Evolutionary conservation across 139 green algal genomes (phyloP), one percentile per base, ranked within the genome.

Genomic region (Microglena sp.): DNA sequence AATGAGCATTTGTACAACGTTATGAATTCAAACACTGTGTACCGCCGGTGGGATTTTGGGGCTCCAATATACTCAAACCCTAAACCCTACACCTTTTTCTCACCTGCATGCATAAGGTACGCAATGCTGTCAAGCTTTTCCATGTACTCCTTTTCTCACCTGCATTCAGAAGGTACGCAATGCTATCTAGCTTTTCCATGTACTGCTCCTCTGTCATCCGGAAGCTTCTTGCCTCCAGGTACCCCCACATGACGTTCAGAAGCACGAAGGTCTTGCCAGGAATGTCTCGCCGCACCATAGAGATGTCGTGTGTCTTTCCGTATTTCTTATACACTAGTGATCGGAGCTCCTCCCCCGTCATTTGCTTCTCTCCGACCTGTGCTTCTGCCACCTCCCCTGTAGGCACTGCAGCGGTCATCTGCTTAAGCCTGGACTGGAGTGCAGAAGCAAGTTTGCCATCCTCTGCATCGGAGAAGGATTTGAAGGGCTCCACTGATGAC

Each of bases 151-250:
- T 50, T 8, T 8, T 8, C 11, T 64, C 72, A 28, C 82, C 64
- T 8, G 69, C 64, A 50, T 74, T 79, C 18, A 85, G 32, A 33
- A 80, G 35, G 35, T 70, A 71, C 5, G 15, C 27, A 60, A 54
- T 60, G 30, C 65, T 65, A 31, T 78, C 72, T 26, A 85, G 46
- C 72, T 85, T 85, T 24, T 85, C 79, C 40, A 70, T 71, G 61
- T 82, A 85, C 75, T 85, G 73, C 65, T 75, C 61, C 29, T 71
- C 62, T 2, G 68, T 79, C 50, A 85, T 62, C 26, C 76, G 74
- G 66, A 86, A 86, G 28, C 57, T 74, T 32, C 67, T 67, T 73
- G 82, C 75, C 70, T 79, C 79, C 44, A 80, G 40, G 55, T 82
- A 70, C 29, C 56, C 59, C 75, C 75, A 86, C 78, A 76, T 81